phyloP scores from a whole-genome alignment of 2,329 filamentous ascomycete species.

The Leptographium wingfieldii region DNA sequence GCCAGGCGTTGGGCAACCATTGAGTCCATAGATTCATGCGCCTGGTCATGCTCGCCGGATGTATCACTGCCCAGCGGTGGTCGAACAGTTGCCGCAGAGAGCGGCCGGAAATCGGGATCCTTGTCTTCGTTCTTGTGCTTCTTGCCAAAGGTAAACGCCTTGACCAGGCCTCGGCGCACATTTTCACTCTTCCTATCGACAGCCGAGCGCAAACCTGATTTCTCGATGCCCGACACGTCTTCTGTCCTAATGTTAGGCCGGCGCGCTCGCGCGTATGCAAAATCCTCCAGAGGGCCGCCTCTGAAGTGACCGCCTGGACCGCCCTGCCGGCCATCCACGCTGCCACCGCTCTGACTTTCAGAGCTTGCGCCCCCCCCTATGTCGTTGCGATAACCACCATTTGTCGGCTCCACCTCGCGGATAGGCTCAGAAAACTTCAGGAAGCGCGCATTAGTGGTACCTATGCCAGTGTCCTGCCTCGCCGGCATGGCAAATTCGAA shows the following conservation, averaged over 20 bases:
- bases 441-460: conserved; percentile 29
- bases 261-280: conserved; percentile 29
- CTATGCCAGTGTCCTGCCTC: conserved; percentile 28
- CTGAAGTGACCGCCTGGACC: conserved; percentile 5
- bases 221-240: conserved; percentile 41
- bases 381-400: conserved; percentile 17
- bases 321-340: conserved; percentile 20
- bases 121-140: conserved; percentile 24
- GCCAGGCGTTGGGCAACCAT: conserved; percentile 4
- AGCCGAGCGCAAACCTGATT: conserved; percentile 37
- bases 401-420: conserved; percentile 19
- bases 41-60: conserved; percentile 10
- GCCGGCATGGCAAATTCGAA: conserved; percentile 25
- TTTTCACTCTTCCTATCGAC: conserved; percentile 45
- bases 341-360: conserved; percentile 27
- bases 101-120: conserved; percentile 18
- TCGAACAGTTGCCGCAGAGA: conserved; percentile 26
- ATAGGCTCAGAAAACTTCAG: conserved; percentile 31
- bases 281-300: conserved; percentile 26
- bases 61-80: conserved; percentile 10
- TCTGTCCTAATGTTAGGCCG: conserved; percentile 33
- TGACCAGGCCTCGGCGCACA: conserved; percentile 38
- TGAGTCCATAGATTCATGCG: conserved; percentile 8
- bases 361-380: conserved; percentile 15
- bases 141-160: conserved; percentile 40